Evolutionary conservation across 768 basidiomycete species (phyloP), one percentile per base, ranked within the genome.

Genomic region (Suillus paluster): DNA sequence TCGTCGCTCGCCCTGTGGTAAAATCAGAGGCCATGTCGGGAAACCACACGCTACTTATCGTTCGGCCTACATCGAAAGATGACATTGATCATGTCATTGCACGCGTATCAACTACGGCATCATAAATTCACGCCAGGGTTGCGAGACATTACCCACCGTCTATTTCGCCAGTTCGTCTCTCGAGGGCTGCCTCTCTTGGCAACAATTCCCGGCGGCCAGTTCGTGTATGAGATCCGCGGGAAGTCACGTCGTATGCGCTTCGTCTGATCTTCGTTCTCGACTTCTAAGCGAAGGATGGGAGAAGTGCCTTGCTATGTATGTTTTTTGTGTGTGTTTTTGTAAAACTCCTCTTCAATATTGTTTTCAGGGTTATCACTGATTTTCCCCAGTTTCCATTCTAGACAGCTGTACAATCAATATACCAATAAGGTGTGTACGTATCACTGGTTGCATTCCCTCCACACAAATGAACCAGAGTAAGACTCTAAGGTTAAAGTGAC

Each of bases 41-140:
- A 55, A 86, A 85, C 74, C 86, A 84, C 73, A 85, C 86, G 83
- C 86, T 86, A 56, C 74, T 88, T 64, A 77, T 80, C 64, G 75
- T 85, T 65, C 78, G 78, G 38, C 77, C 74, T 21, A 65, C 74
- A 33, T 67, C 63, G 52, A 57, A 33, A 63, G 41, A 44, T 49
- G 42, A 54, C 52, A 60, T 57, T 50, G 59, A 62, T 58, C 36
- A 57, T 63, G 34, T n/a, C 36, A 21, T 0, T 27, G 48, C 25
- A 12, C 57, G 50, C 60, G 48, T 58, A 63, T 23, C 58, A 58
- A 57, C 57, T 59, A 42, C 33, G 53, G 54, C 63, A 60, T 64
- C 59, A 34, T 73, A 52, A 55, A 60, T 60, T 55, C 41, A 73
- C 67, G 36, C 66, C 58, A 74, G 38, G 53, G 21, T 41, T 25